Conservation (phyloP, 805 yeast species). For the Candida fluviatilis region DNA sequence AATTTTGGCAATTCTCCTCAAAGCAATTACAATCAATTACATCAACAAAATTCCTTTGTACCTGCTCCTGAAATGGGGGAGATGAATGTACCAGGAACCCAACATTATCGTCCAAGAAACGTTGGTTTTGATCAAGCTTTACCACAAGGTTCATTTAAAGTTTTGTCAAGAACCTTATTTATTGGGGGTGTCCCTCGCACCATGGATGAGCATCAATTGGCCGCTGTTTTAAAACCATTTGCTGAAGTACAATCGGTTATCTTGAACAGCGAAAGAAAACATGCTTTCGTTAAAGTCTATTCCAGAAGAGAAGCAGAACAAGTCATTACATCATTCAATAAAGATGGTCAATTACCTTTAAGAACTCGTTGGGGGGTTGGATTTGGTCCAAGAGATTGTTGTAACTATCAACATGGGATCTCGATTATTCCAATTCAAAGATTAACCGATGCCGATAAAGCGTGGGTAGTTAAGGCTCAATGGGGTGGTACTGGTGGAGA, state of each 20-base stretch:
- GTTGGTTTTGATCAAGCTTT: slow-evolving; percentile 66
- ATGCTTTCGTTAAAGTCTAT: slow-evolving; percentile 93
- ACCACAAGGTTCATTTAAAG: slow-evolving; percentile 78
- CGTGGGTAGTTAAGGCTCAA: slow-evolving; percentile 86
- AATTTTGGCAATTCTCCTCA: slow-evolving; percentile 1
- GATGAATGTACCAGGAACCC: slow-evolving; percentile 63
- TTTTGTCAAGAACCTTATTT: slow-evolving; percentile 84
- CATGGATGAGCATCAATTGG: slow-evolving; percentile 73
- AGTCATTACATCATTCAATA: slow-evolving; percentile 68
- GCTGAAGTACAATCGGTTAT: slow-evolving; percentile 92
- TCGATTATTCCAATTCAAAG: slow-evolving; percentile 83
- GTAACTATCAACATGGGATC: slow-evolving; percentile 88
- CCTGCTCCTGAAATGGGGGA: slow-evolving; percentile 47
- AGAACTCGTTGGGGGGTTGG: slow-evolving; percentile 99
- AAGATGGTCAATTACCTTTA: slow-evolving; percentile 58
- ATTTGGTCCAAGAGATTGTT: slow-evolving; percentile 97
- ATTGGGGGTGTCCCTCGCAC: slow-evolving; percentile 88
- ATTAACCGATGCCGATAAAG: slow-evolving; percentile 88
- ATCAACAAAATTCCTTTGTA: slow-evolving; percentile 11
- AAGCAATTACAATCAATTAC: slow-evolving; percentile 4
- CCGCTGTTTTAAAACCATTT: slow-evolving; percentile 69
- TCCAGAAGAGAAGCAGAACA: slow-evolving; percentile 89
- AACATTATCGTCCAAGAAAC: slow-evolving; percentile 72
- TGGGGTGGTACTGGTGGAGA: slow-evolving; percentile 97
- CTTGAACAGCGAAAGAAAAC: slow-evolving; percentile 82